phyloP scores from a whole-genome alignment of 1,284 basidiomycete genomes.

The Ustilago shanxiensis region DNA sequence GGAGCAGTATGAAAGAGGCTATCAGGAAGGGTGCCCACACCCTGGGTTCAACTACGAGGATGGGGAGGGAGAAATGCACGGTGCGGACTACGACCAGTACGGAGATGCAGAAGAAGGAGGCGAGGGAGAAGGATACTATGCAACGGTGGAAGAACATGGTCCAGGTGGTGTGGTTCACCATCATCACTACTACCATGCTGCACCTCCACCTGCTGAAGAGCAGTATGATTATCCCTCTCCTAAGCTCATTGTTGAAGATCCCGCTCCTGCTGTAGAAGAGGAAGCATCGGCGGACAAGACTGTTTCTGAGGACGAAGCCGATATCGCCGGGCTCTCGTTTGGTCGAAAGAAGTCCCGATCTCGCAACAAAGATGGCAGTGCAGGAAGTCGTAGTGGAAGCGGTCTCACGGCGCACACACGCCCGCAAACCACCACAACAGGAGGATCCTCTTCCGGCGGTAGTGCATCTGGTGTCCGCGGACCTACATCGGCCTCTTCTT shows the following conservation, averaged over 20 bases:
- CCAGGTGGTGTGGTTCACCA: slow-evolving; percentile 56
- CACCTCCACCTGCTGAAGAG: slow-evolving; percentile 16
- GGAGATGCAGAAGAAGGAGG: slow-evolving; percentile 39
- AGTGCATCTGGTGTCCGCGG: slow-evolving; percentile 23
- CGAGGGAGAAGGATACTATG: slow-evolving; percentile 26
- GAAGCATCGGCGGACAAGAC: slow-evolving; percentile 15
- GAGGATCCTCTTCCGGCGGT: slow-evolving; percentile 35
- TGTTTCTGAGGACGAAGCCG: slow-evolving; percentile 60
- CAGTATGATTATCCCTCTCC: slow-evolving; percentile 16
- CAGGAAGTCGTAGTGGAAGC: slow-evolving; percentile 31
- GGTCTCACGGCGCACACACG: slow-evolving; percentile 16
- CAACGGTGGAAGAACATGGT: slow-evolving; percentile 36
- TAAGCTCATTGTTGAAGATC: not conserved
- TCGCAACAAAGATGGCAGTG: slow-evolving; percentile 26
- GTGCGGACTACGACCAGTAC: slow-evolving; percentile 32
- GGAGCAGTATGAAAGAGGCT: slow-evolving; percentile 4
- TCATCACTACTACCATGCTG: slow-evolving; percentile 61
- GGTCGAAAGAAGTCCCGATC: slow-evolving; percentile 32
- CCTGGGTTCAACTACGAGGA: slow-evolving; percentile 29
- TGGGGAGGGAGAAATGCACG: slow-evolving; percentile 5
- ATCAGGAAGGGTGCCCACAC: slow-evolving; percentile 5
- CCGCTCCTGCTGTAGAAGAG: not conserved
- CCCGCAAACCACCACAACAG: not conserved
- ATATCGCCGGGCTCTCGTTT: slow-evolving; percentile 61
- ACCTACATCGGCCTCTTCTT: slow-evolving; percentile 14